Conservation (phyloP, 208 protist genomes). For the Crithidia sp. region DNA sequence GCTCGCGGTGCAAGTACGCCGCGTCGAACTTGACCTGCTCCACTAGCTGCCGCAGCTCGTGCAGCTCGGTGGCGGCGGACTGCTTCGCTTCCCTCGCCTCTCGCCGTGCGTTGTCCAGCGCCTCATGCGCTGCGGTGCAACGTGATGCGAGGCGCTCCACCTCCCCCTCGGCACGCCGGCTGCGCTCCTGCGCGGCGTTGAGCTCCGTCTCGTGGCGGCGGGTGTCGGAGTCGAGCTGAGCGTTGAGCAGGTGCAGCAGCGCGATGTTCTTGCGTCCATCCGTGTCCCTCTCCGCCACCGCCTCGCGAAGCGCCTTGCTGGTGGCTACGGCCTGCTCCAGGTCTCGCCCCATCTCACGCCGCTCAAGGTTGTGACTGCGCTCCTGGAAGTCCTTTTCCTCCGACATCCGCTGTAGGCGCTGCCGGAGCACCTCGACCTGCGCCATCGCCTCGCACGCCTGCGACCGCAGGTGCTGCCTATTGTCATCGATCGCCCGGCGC, state of each 20-base stretch:
- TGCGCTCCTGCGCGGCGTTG: slow-evolving; percentile 50
- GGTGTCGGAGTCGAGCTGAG: slow-evolving; percentile 80
- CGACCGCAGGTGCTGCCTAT: slow-evolving; percentile 42
- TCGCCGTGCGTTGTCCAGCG: slow-evolving; percentile 46
- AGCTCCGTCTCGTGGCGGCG: slow-evolving; percentile 66
- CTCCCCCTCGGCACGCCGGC: slow-evolving; percentile 41
- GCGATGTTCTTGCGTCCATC: slow-evolving; percentile 86
- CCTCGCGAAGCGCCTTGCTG: slow-evolving; percentile 75
- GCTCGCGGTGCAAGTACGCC: slow-evolving; percentile 74
- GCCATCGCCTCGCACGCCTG: slow-evolving; percentile 38
- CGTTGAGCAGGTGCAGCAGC: slow-evolving; percentile 86
- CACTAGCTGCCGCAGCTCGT: slow-evolving; percentile 76
- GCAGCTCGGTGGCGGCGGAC: slow-evolving; percentile 45
- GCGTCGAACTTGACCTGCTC: slow-evolving; percentile 89
- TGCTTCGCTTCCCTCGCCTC: slow-evolving; percentile 48
- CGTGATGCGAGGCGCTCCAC: slow-evolving; percentile 41
- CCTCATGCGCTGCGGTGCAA: slow-evolving; percentile 44
- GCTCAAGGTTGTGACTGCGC: slow-evolving; percentile 46
- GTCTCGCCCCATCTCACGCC: slow-evolving; percentile 64
- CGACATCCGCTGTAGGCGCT: slow-evolving; percentile 39
- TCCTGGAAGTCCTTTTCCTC: slow-evolving; percentile 58
- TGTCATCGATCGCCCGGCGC: slow-evolving; percentile 37
- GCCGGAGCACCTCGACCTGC: slow-evolving; percentile 49
- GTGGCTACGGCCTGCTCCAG: slow-evolving; percentile 75
- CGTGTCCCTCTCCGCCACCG: slow-evolving; percentile 67